phyloP scores from a whole-genome alignment of 2,329 filamentous ascomycete genomes.

The Thermoascus crustaceus region DNA sequence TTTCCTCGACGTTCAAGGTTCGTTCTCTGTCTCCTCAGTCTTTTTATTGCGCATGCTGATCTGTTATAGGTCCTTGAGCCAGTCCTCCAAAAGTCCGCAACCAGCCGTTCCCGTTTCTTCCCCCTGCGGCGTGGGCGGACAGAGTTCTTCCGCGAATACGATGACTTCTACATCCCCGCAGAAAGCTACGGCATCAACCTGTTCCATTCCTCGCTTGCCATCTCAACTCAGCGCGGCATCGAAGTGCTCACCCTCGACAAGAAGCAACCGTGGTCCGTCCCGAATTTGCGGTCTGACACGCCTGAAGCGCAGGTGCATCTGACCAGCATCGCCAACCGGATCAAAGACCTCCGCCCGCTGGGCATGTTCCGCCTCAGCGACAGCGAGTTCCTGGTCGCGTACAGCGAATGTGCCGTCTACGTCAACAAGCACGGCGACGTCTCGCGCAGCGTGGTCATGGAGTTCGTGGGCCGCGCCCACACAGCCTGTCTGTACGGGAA shows the following conservation, averaged over 20 bases:
- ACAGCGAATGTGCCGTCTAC: conserved; percentile 94
- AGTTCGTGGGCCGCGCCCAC: conserved; percentile 91
- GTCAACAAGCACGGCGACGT: conserved; percentile 98
- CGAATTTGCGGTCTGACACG: conserved; percentile 61
- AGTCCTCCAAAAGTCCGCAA: conserved; percentile 83
- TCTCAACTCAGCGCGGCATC: conserved; percentile 84
- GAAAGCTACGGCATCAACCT: conserved; percentile 94
- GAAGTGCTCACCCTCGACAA: conserved; percentile 96
- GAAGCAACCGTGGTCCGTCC: conserved; percentile 90
- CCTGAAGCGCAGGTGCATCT: conserved; percentile 54
- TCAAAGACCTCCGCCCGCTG: conserved; percentile 74
- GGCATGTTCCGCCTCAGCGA: conserved; percentile 96
- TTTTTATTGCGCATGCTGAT: conserved; percentile 6
- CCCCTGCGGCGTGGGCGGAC: conserved; percentile 61
- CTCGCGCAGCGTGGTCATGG: conserved; percentile 89
- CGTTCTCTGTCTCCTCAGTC: conserved; percentile 4
- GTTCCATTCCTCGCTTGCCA: conserved; percentile 88
- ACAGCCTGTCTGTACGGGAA: conserved; percentile 83
- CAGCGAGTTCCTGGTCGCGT: conserved; percentile 85
- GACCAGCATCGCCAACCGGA: conserved; percentile 73
- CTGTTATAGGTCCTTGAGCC: conserved; percentile 70
- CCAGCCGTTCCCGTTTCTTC: conserved; percentile 67
- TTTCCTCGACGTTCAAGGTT: conserved; percentile 82
- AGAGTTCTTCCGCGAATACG: conserved; percentile 95
- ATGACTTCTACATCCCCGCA: conserved; percentile 95